Percentiles rank a stretch among this genome's conserved stretches.
phyloP scores from a whole-genome alignment of 208 protist species.

The Wallacemonas sp. region DNA sequence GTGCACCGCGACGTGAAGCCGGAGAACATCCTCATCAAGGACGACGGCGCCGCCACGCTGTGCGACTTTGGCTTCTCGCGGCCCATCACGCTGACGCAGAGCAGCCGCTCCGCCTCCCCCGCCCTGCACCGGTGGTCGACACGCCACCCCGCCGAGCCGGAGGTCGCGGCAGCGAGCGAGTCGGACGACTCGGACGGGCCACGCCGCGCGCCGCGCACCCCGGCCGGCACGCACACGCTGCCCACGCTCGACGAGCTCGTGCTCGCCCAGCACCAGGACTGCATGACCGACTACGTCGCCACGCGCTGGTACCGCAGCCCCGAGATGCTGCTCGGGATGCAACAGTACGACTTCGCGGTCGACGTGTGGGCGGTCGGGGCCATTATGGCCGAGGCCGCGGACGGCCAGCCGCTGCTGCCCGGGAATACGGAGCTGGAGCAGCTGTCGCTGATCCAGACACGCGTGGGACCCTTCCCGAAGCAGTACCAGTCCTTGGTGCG shows the following conservation, averaged over 20 bases:
- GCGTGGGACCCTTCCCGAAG: constrained; percentile 62
- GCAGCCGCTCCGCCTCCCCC: constrained; percentile 22
- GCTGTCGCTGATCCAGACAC: constrained; percentile 76
- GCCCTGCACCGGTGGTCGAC: constrained; percentile 22
- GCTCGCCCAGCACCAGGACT: constrained; percentile 33
- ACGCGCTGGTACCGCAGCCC: constrained; percentile 94
- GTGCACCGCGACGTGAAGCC: constrained; percentile 94
- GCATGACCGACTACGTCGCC: constrained; percentile 92
- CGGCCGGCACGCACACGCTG: background rate
- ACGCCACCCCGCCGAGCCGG: background rate
- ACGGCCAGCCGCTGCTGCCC: constrained; percentile 83
- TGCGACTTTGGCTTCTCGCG: constrained; percentile 93
- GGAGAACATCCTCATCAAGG: constrained; percentile 87
- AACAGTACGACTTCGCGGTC: constrained; percentile 72
- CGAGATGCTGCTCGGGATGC: constrained; percentile 89
- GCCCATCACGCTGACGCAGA: constrained; percentile 27
- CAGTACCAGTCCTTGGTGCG: constrained; percentile 48
- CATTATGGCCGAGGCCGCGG: constrained; percentile 90
- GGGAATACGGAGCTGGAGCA: constrained; percentile 89
- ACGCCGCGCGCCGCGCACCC: background rate
- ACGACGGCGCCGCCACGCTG: constrained; percentile 61
- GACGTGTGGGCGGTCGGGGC: constrained; percentile 93
- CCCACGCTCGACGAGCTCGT: constrained; percentile 43
- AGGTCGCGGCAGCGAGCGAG: background rate
- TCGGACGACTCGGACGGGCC: constrained; percentile 10